Evolutionary conservation across 176 grass and related monocot genomes (phyloP), one percentile per base, ranked within the genome.

Genomic region (Saccharum officinarum): DNA sequence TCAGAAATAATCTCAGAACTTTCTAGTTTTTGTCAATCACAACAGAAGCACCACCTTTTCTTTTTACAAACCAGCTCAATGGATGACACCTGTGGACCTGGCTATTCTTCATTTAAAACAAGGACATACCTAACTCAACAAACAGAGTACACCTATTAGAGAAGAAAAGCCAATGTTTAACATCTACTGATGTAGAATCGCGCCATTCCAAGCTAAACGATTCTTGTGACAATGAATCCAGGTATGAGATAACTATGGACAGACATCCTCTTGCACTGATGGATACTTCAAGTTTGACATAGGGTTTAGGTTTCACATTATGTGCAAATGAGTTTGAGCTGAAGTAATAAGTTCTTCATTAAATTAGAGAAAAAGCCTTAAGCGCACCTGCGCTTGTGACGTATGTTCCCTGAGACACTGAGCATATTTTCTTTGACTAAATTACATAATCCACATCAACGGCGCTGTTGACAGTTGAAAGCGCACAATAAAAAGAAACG

Each of bases 11-110:
- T 83, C 50, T 77, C 69, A 23, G 79, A 83, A 62, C 39, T 86
- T 86, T 81, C 86, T 84, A 68, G 65, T 68, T 80, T 86, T 85
- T 93, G 70, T 86, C 89, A 88, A 90, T 55, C 31, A 83, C 18
- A 67, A 84, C 69, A 46, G 81, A 89, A 89, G 70, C 70, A 16
- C 80, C 71, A 49, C 84, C 47, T 87, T 95, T 98, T 80, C 91
- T 92, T 92, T 98, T 98, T 16, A n/a, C n/a, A n/a, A n/a, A 74
- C 39, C 76, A 73, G 42, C 54, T 89, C 75, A 79, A 50, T 23
- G 36, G 80, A 71, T 82, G 83, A 80, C 71, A 46, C 87, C 93
- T 92, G 70, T 49, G 30, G 66, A 82, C 74, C 25, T 10, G 38
- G 30, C 45, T 37, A 74, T 36, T 36, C 17, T 52, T 79, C 18